These are phyloP conservation scores for Acer negundo DNA, from an alignment of 345 rosid species.

Conservation along the genomic window DNA sequence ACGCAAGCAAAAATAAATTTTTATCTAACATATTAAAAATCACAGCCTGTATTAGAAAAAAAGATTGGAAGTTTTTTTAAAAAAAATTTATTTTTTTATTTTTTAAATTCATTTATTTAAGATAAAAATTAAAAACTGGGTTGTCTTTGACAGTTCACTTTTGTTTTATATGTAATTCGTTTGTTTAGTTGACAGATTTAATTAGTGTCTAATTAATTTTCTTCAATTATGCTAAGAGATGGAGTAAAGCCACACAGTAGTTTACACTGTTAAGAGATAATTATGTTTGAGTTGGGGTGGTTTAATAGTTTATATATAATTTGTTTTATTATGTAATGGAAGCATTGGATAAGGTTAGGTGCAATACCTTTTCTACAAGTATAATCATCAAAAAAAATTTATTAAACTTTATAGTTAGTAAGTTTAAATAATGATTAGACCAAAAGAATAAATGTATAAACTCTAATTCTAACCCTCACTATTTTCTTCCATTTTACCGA, in stretches of 20 bases:
- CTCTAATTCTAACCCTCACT: too few species aligned
- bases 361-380: not conserved
- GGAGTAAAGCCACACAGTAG: not conserved
- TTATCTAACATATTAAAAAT: not conserved
- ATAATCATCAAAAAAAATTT: not conserved
- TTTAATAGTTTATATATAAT: not conserved
- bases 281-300: slow-evolving; percentile 6
- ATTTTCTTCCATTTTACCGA: too few species aligned
- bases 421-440: too few species aligned
- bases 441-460: too few species aligned
- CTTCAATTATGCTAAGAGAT: not conserved
- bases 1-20: not conserved
- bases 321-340: not conserved
- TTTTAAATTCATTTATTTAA: not conserved
- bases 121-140: not conserved
- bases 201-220: not conserved
- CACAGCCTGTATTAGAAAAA: slow-evolving; percentile 7
- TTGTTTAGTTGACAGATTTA: not conserved
- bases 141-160: slow-evolving; percentile 5
- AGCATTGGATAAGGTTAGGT: slow-evolving; percentile 1
- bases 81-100: not conserved
- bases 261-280: not conserved
- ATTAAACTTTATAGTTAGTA: too few species aligned
- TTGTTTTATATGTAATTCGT: not conserved
- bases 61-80: not conserved